Evolutionary conservation across 2,329 filamentous ascomycete species (phyloP).

Genomic region (Graphilbum fragrans): DNA sequence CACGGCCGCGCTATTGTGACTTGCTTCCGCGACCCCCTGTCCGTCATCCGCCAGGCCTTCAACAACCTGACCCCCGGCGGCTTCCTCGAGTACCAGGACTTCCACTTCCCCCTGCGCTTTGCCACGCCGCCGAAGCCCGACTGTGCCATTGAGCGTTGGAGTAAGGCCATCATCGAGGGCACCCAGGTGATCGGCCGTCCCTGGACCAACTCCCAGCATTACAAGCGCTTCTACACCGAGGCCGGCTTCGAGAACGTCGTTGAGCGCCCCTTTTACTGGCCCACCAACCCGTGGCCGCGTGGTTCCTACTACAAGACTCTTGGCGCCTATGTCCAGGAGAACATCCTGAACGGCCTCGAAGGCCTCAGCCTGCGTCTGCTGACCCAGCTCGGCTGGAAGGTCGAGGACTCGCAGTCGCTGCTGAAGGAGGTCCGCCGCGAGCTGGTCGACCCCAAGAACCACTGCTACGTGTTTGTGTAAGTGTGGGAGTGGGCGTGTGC

Average conservation of each 20-base stretch:
- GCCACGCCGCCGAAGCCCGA: neutral
- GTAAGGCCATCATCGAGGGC: neutral
- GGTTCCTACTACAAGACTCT: slow-evolving; percentile 14
- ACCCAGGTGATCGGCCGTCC: neutral
- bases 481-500: neutral
- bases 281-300: slow-evolving; percentile 14
- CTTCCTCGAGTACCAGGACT: slow-evolving; percentile 21
- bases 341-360: slow-evolving; percentile 6
- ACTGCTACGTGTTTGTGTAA: slow-evolving; percentile 1
- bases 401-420: slow-evolving; percentile 2
- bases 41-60: slow-evolving; percentile 27
- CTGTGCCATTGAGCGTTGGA: no score
- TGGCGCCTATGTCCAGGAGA: slow-evolving; percentile 10
- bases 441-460: slow-evolving; percentile 1
- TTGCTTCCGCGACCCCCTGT: slow-evolving; percentile 9
- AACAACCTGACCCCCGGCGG: slow-evolving; percentile 28
- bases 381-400: neutral
- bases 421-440: slow-evolving; percentile 4
- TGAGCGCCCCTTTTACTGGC: slow-evolving; percentile 15
- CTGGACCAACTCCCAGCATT: neutral
- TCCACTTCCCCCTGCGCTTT: neutral
- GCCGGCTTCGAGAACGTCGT: slow-evolving; percentile 14
- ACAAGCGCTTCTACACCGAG: slow-evolving; percentile 2
- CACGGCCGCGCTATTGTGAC: slow-evolving; percentile 37
- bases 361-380: slow-evolving; percentile 5